Evolutionary conservation across 1,284 basidiomycete genomes (phyloP), one percentile per base, ranked within the genome.

Genomic region (Exobasidium rhododendri): DNA sequence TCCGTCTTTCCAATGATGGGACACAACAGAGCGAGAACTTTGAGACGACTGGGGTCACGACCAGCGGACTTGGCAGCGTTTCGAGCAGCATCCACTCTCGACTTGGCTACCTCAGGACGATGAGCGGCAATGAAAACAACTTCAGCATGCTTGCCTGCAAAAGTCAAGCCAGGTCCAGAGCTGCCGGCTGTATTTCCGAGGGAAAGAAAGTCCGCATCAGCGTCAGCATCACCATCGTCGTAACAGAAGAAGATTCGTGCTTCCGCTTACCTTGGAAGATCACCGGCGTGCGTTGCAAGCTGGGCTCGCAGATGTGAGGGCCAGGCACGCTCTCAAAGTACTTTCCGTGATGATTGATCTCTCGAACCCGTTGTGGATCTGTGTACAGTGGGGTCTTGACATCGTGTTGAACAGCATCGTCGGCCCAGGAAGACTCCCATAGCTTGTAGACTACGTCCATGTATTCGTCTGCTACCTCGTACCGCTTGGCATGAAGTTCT

Each of bases 371-470:
- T 17, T 67, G 61, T 0, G 80, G 80, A 2, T 69, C 63, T 20
- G 78, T 71, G 57, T 73, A 81, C 17, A 79, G 17, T 0, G 31
- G 31, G 24, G 46, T 55, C 20, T 46, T 64, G 10, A 30, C 43
- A 62, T 80, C 76, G 30, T 71, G 65, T 11, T 65, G 49, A 1
- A 80, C 73, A 0, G 80, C 75, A 47, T 81, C 77, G 57, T 81
- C 80, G 20, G 74, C 70, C 80, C 80, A 81, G 13, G 65, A 69
- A n/a, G 67, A 67, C 52, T 81, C 80, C 80, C 80, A 81, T 7
- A 81, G 73, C 72, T 81, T 81, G 74, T 81, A 81, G n/a, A 79
- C 68, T 0, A 79, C 70, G 32, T 71, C 71, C 71, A 73, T 73
- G 61, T 73, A 73, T 47, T 74, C 74, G 53, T 75, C 64, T 1